Conservation (phyloP, 2,329 filamentous ascomycete genomes). For the Colletotrichum cordylinicola region DNA sequence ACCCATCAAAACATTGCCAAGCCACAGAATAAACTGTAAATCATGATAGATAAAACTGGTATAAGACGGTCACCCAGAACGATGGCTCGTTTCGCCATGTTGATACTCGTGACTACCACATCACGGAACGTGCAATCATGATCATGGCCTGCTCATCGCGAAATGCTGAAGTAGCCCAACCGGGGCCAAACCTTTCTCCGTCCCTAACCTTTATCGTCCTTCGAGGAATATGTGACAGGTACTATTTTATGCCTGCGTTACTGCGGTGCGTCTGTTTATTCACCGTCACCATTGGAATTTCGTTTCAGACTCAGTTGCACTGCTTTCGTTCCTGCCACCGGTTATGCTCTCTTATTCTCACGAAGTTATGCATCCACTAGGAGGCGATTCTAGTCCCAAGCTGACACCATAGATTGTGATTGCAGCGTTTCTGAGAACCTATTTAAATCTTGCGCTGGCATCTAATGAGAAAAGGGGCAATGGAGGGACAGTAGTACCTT, state of each 20-base stretch:
- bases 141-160: background rate
- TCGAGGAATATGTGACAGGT: accelerated
- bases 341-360: no score
- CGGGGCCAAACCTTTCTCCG: background rate
- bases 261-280: no score
- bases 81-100: no score
- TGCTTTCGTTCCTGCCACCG: no score
- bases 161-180: accelerated
- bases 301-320: background rate
- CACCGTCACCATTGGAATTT: no score
- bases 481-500: no score
- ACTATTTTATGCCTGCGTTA: background rate
- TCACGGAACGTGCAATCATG: background rate
- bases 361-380: no score
- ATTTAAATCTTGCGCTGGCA: accelerated
- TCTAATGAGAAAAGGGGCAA: background rate
- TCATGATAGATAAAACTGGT: no score
- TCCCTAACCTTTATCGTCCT: accelerated
- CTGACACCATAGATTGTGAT: no score
- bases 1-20: accelerated
- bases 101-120: background rate
- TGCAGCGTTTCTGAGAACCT: background rate
- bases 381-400: no score
- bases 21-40: background rate
- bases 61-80: no score